A percentile compares a stretch with the other conserved stretches of the same genome.
phyloP scores from a whole-genome alignment of 192 early-diverging fungal genomes.

The Kickxella alabastrina region DNA sequence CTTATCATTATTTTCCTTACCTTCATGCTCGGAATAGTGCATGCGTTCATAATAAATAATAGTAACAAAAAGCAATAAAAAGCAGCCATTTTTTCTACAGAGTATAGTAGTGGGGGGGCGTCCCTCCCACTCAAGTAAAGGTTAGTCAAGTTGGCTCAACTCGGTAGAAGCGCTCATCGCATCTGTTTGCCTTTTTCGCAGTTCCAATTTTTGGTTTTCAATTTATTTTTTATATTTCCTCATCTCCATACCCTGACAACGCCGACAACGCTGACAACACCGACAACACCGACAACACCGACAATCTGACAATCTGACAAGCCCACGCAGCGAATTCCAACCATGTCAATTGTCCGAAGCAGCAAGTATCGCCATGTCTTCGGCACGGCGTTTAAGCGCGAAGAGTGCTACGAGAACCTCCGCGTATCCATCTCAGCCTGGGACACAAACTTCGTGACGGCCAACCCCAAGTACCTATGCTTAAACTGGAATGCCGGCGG shows the following conservation, averaged over 20 bases:
- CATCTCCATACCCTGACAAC: background rate
- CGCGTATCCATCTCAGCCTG: slow-evolving; percentile 85
- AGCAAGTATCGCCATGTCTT: slow-evolving; percentile 94
- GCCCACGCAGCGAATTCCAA: no score
- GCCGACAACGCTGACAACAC: no score
- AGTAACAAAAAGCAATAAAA: no score
- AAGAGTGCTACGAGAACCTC: slow-evolving; percentile 91
- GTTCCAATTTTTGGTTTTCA: background rate
- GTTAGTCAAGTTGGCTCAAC: no score
- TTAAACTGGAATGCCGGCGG: slow-evolving; percentile 80
- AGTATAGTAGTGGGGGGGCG: no score
- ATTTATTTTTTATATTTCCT: background rate
- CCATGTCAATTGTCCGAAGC: slow-evolving; percentile 75
- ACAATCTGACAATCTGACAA: no score
- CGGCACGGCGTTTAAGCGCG: slow-evolving; percentile 83
- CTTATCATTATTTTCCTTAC: background rate
- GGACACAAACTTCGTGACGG: slow-evolving; percentile 97
- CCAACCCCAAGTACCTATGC: slow-evolving; percentile 81
- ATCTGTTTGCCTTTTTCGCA: no score
- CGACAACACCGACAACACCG: no score
- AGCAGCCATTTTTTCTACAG: no score
- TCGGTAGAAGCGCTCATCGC: no score
- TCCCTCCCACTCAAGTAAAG: no score
- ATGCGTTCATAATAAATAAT: no score
- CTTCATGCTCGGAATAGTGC: background rate